Conservation (phyloP, 2,329 filamentous ascomycete genomes). For the Nannizziopsis barbatae region DNA sequence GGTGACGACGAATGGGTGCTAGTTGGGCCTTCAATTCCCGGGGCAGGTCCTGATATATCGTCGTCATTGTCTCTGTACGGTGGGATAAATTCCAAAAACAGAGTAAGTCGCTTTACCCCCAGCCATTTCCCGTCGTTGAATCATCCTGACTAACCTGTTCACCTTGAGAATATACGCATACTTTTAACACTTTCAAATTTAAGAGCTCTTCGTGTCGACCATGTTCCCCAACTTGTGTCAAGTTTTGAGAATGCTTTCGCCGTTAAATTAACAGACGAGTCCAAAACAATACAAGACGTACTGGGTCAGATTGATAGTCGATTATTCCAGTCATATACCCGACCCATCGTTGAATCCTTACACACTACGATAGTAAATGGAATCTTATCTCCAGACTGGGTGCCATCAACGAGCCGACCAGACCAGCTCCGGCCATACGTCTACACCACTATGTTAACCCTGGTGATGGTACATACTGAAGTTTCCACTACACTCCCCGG, state of each 20-base stretch:
- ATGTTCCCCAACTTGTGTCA: slow-evolving; percentile 77
- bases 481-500: slow-evolving; percentile 61
- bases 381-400: slow-evolving; percentile 61
- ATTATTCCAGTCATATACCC: slow-evolving; percentile 86
- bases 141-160: neutral
- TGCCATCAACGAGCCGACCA: slow-evolving; percentile 49
- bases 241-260: slow-evolving; percentile 92
- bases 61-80: slow-evolving; percentile 38
- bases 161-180: slow-evolving; percentile 68
- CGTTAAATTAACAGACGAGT: slow-evolving; percentile 87
- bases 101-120: slow-evolving; percentile 31
- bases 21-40: slow-evolving; percentile 29
- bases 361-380: slow-evolving; percentile 60
- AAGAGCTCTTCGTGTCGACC: slow-evolving; percentile 64
- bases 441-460: slow-evolving; percentile 69
- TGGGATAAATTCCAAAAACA: slow-evolving; percentile 43
- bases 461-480: slow-evolving; percentile 87
- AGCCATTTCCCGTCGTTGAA: neutral
- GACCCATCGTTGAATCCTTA: slow-evolving; percentile 59
- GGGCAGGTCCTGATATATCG: slow-evolving; percentile 24
- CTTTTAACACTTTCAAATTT: slow-evolving; percentile 90
- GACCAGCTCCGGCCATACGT: slow-evolving; percentile 75
- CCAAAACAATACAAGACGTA: slow-evolving; percentile 81
- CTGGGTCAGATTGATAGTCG: slow-evolving; percentile 80
- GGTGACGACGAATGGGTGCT: slow-evolving; percentile 43